Conservation (phyloP, 2,329 filamentous ascomycete species). For the Beauveria rudraprayagi region DNA sequence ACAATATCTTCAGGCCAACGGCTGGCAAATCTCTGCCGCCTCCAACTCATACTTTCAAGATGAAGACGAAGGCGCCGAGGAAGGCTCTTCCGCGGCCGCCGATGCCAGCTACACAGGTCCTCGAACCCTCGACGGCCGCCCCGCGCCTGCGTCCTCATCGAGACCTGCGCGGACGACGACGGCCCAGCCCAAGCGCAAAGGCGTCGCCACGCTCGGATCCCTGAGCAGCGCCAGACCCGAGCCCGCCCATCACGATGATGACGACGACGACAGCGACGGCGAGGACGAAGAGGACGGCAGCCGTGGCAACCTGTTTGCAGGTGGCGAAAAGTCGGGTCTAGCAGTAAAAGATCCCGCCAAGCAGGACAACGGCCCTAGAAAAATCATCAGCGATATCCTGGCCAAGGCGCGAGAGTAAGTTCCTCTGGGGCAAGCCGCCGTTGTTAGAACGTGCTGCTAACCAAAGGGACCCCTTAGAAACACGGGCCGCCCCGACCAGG, state of each 20-base stretch:
- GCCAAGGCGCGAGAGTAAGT: constrained; percentile 55
- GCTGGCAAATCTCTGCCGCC: constrained; percentile 59
- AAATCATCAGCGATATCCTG: constrained; percentile 55
- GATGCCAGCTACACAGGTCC: constrained; percentile 46
- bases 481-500: constrained; percentile 45
- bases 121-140: constrained; percentile 54
- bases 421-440: background rate
- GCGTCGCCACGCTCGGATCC: constrained; percentile 54
- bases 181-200: constrained; percentile 44
- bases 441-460: too few relatives aligned
- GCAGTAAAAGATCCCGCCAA: constrained; percentile 55
- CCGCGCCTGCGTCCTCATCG: constrained; percentile 37
- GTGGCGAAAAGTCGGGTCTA: constrained; percentile 73
- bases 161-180: constrained; percentile 28
- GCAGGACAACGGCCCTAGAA: constrained; percentile 39
- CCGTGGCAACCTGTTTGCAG: constrained; percentile 66
- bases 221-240: constrained; percentile 37
- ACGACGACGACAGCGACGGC: constrained; percentile 50
- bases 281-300: constrained; percentile 50
- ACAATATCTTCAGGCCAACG: constrained; percentile 55
- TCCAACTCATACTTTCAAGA: constrained; percentile 55
- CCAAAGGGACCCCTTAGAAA: constrained; percentile 37
- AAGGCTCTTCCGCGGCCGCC: constrained; percentile 32
- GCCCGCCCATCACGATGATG: constrained; percentile 35
- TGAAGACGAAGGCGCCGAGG: constrained; percentile 39